Evolutionary conservation across 345 rosid genomes (phyloP), one percentile per base, ranked within the genome.

Genomic region (Rhodomyrtus tomentosa): DNA sequence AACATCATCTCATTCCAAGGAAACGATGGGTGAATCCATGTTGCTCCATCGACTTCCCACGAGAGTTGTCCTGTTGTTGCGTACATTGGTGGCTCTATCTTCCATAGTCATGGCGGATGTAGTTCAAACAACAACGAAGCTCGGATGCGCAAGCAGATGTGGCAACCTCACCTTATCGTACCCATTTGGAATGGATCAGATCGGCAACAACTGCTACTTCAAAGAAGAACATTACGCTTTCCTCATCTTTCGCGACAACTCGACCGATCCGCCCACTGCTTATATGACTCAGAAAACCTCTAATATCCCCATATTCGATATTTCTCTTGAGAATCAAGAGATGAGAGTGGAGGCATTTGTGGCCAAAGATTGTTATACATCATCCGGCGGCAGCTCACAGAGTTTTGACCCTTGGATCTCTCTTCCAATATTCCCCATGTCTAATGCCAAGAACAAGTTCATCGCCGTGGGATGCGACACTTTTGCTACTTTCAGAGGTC

Each of bases 381-480:
- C 27, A 27, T 55, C 58, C 0, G 27, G 58, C 13, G 0, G 58
- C 21, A 0, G 10, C 25, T 53, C 52, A 50, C 3, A 53, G 12
- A 3, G 3, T 0, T 22, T 10, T 11, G 0, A 55, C 0, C 15
- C 29, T 25, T 55, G 0, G 62, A 6, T 83, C 76, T 0, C 0
- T 5, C 0, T 83, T 38, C 0, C 48, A 5, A 42, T 29, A 1
- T 86, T 88, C 83, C 49, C 83, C 38, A 42, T 85, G 24, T 88
- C 87, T 10, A 36, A 55, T 7, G 10, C 74, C 45, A 55, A 24
- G 81, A 84, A 84, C 83, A 84, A 27, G 12, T 84, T 84, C 55
- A 80, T 29, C 6, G 79, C 83, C 25, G 42, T 80, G n/a, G 83
- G 80, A 5, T 84, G 86, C 55, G 83, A 84, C 55, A 49, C 83